These are phyloP conservation scores for Diddensiella transvaalensis DNA, from an alignment of 805 yeast genomes.

Conservation along the genomic window DNA sequence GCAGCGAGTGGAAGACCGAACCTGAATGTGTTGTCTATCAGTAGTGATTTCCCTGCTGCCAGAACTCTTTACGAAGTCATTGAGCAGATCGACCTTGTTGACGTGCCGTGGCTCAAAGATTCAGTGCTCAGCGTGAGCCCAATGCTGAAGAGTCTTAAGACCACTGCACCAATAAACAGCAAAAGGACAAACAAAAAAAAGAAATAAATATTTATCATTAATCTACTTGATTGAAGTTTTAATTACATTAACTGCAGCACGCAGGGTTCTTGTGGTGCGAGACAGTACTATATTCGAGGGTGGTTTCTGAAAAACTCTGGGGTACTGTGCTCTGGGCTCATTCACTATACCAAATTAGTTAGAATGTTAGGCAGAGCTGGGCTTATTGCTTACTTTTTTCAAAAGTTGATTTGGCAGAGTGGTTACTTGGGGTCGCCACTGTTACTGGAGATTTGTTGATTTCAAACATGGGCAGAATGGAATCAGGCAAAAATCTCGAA, in stretches of 20 bases:
- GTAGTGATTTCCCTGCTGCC: background rate
- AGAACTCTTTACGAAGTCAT: slow-evolving; percentile 1
- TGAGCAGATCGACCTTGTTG: background rate
- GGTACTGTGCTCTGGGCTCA: slow-evolving; percentile 1
- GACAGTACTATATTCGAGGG: too few relatives aligned
- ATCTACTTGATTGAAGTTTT: too few relatives aligned
- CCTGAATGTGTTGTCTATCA: slow-evolving; percentile 5
- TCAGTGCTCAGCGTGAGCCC: background rate
- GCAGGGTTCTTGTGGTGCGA: too few relatives aligned
- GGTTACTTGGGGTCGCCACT: too few relatives aligned
- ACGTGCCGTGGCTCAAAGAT: slow-evolving; percentile 12
- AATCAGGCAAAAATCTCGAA: slow-evolving; percentile 1
- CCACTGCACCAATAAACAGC: background rate
- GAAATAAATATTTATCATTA: background rate
- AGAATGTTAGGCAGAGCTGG: too few relatives aligned
- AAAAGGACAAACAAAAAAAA: background rate
- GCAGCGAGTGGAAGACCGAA: slow-evolving; percentile 4
- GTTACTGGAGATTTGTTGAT: background rate
- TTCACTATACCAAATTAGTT: background rate
- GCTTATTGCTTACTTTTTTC: background rate
- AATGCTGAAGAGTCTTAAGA: slow-evolving; percentile 6
- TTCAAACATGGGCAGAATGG: background rate
- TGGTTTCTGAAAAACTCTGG: slow-evolving; percentile 3
- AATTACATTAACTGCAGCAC: too few relatives aligned
- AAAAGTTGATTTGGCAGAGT: too few relatives aligned